These are phyloP conservation scores for Penicillium digitatum DNA, from an alignment of 2,329 filamentous ascomycete genomes.

Conservation along the genomic window DNA sequence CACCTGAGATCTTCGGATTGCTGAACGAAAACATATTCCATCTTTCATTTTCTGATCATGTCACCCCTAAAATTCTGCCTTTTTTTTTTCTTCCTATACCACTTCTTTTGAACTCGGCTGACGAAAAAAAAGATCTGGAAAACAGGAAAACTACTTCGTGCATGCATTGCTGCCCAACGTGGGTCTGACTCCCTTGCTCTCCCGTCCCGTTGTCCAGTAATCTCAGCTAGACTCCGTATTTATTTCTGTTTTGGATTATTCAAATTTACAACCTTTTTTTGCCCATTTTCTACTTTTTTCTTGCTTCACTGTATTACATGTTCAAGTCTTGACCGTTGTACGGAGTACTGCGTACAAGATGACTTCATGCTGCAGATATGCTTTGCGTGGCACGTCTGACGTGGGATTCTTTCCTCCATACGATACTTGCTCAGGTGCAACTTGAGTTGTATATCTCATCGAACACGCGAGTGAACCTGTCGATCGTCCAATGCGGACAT, in stretches of 20 bases:
- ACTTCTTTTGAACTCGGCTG: constrained; percentile 10
- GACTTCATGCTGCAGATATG: constrained; percentile 4
- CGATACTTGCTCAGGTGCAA: neutral
- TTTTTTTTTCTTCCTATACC: constrained; percentile 6
- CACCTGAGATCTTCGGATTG: constrained; percentile 41
- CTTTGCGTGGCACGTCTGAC: constrained; percentile 12
- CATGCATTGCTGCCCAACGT: constrained; percentile 37
- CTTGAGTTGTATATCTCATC: neutral
- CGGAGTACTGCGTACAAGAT: neutral
- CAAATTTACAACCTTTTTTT: neutral
- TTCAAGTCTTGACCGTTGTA: neutral
- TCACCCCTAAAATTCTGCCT: constrained; percentile 3
- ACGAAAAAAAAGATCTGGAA: constrained; percentile 13
- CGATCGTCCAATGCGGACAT: constrained; percentile 23
- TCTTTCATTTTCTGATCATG: constrained; percentile 38
- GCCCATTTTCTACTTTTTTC: neutral
- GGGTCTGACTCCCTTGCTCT: constrained; percentile 18
- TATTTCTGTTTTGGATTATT: neutral
- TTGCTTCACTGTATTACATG: neutral
- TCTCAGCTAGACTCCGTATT: neutral
- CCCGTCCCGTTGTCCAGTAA: constrained; percentile 18
- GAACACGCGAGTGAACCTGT: constrained; percentile 15
- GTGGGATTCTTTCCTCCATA: constrained; percentile 20
- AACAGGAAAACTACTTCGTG: neutral
- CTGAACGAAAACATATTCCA: constrained; percentile 42